Base-by-base conservation (phyloP, 2,329 filamentous ascomycete genomes). In the Exserohilum turcica region DNA sequence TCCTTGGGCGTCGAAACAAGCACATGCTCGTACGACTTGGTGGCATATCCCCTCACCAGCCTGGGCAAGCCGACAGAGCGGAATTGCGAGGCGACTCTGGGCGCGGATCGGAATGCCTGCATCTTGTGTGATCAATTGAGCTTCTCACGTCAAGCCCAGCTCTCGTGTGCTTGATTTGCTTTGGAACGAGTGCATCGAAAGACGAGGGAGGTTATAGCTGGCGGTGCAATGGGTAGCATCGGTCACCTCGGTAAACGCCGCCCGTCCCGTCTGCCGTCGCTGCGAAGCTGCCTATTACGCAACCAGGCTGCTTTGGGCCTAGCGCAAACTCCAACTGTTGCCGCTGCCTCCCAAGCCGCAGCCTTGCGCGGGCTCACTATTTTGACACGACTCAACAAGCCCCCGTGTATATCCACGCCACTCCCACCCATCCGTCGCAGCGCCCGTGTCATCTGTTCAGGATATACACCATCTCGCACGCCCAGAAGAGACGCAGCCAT, bases 1-100 rank as follows among this genome's bases (percentile, higher is more conserved):
- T 90, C 88, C 75, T 88, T 89, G 8, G 93, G 93, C 62, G 85
- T 86, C 15, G 90, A 91, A 44, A 91, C 86, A 64, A 94, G 80
- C 65, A 97, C 87, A 76, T 88, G 88, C 71, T 97, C 89, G 77
- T 95, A 97, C 36, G 63, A 64, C 45, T 59, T 67, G 53, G 78
- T 80, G 59, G 77, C 76, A 70, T 78, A 79, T 51, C 77, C 75
- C 45, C 84, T 81, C 56, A 77, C 73, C 43, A 85, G 72, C 46
- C 81, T 79, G 39, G 86, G 85, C 31, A 87, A 77, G 36, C 82
- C 82, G 44, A 79, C 80, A 36, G 80, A 76, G 9, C 65, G 82
- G 68, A 89, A 82, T 58, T 82, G 82, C 24, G 83, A 82, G 68
- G 84, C 82, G 59, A 84, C 75, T 39, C 89, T 83, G 71, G 84